Base-by-base conservation (phyloP, 805 yeast species). In the Vanderwaltozyma verrucispora region DNA sequence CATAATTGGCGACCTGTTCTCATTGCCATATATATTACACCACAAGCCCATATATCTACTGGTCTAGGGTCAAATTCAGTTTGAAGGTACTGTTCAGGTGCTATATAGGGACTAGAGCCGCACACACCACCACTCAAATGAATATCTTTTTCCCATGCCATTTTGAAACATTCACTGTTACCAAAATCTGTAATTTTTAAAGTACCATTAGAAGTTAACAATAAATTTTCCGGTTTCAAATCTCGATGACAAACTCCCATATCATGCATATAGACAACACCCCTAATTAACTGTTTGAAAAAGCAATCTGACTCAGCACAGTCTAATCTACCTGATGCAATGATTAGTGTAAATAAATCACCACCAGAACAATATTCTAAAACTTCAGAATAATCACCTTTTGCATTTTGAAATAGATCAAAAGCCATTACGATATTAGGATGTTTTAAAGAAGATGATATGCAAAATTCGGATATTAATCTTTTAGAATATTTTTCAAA, bases 201-300 rank as follows among this genome's bases (percentile, higher is more conserved):
- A 13, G 68, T 65, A 31, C 95, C 95, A 42, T 70, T 69, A 28
- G 76, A 74, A 0, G 92, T 81, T 29, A 86, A 60, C 44, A 89
- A 60, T 34, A 89, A 80, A 53, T 89, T 89, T 51, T 89, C 98
- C 0, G 98, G 98, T 59, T 89, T 89, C 50, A 89, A 65, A 61
- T 89, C 98, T 45, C 98, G 71, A 59, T 89, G 98, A 29, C 88
- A 81, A 12, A 89, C 87, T 4, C 96, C 96, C 56, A 78, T 81
- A 40, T 75, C 75, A 57, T 92, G 97, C 72, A 89, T 89, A 64
- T 83, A 86, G 38, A 74, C 75, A 20, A 86, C 92, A 29, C 94
- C 95, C 44, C 84, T 65, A 19, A 86, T 72, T 33, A 86, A 61
- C 56, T 86, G 96, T 55, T 86, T 85, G 64, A 85, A 84, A 51